These are phyloP conservation scores for Globisporangium alternatum DNA, from an alignment of 352 stramenopile genomes.

Conservation along the genomic window DNA sequence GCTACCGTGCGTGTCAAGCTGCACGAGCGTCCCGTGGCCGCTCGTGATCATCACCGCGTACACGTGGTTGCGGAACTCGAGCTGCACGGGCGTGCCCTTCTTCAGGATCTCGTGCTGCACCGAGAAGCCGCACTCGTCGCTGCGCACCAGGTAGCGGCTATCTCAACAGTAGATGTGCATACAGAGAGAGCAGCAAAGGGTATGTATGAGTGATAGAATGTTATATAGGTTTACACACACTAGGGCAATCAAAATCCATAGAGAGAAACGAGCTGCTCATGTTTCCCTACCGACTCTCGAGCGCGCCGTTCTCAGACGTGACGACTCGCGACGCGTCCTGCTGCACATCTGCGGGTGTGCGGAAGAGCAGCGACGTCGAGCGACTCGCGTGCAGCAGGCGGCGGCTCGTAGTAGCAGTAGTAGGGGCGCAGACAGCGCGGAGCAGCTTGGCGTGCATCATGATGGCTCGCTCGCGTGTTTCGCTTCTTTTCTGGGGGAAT, in stretches of 20 bases:
- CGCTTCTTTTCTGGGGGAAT: neutral
- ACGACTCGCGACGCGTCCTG: constrained; percentile 28
- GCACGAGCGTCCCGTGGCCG: constrained; percentile 43
- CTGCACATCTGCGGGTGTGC: constrained; percentile 46
- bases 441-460: constrained; percentile 4
- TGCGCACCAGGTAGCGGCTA: constrained; percentile 66
- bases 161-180: neutral
- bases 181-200: neutral
- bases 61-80: constrained; percentile 79
- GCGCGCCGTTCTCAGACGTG: constrained; percentile 35
- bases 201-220: neutral
- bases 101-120: constrained; percentile 72
- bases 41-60: constrained; percentile 68
- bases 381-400: constrained; percentile 43
- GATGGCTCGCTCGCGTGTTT: neutral
- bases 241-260: neutral
- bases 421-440: neutral
- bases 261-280: neutral
- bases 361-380: constrained; percentile 44
- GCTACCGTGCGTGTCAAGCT: constrained; percentile 43
- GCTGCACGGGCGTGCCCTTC: constrained; percentile 42
- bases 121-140: constrained; percentile 74
- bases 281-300: constrained; percentile 51
- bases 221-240: neutral
- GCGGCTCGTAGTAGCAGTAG: neutral